Evolutionary conservation across 805 yeast genomes (phyloP).

Genomic region (Saturnispora sanitii): DNA sequence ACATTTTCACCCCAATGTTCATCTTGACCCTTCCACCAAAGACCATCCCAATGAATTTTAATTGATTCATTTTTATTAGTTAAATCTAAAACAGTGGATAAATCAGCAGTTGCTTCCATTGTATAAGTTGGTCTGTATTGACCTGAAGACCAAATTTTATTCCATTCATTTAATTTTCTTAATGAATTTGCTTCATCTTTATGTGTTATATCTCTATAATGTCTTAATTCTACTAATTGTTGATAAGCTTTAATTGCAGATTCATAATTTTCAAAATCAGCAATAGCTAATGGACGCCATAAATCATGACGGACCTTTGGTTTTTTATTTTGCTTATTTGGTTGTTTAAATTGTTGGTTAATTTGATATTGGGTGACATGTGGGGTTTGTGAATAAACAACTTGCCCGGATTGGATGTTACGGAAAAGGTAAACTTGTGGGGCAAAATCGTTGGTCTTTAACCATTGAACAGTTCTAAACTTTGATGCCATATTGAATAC

Average conservation of each 20-base stretch:
- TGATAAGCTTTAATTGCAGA: constrained; percentile 64
- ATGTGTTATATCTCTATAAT: constrained; percentile 57
- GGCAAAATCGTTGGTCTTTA: constrained; percentile 50
- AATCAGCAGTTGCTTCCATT: constrained; percentile 86
- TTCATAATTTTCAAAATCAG: constrained; percentile 50
- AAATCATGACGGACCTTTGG: constrained; percentile 77
- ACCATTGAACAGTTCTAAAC: constrained; percentile 51
- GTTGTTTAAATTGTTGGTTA: constrained; percentile 61
- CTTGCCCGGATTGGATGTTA: constrained; percentile 84
- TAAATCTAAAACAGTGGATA: constrained; percentile 55
- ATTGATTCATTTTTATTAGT: constrained; percentile 30
- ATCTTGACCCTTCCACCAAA: constrained; percentile 80
- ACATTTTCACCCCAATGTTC: constrained; percentile 61
- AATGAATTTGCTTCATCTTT: constrained; percentile 50
- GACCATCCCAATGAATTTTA: constrained; percentile 69
- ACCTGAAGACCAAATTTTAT: constrained; percentile 78
- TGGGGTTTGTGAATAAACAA: constrained; percentile 79
- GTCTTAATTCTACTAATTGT: constrained; percentile 63
- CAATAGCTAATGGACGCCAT: constrained; percentile 88
- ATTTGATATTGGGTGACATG: constrained; percentile 43
- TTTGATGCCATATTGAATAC: constrained; percentile 25
- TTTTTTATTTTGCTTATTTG: constrained; percentile 81
- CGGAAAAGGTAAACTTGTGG: constrained; percentile 81
- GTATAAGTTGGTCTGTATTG: constrained; percentile 85
- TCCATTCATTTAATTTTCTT: constrained; percentile 65